phyloP scores from a whole-genome alignment of 2,329 filamentous ascomycete genomes.

The Beauveria caledonica region DNA sequence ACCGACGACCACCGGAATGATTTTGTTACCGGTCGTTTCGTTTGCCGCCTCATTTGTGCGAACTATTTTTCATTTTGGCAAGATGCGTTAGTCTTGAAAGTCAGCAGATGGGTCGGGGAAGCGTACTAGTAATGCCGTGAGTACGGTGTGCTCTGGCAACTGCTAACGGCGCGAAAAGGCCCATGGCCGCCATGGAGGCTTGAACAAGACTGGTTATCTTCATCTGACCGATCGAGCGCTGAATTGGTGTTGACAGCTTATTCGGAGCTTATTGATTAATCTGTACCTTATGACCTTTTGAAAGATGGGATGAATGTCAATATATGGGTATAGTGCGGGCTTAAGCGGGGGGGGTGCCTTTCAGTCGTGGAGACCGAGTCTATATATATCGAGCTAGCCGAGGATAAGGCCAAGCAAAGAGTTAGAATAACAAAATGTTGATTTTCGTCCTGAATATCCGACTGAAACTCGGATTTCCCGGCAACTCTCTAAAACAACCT shows the following conservation, averaged over 20 bases:
- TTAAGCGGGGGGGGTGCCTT: neutral
- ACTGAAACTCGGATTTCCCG: neutral
- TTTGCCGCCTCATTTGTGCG: neutral
- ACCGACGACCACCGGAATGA: slow-evolving; percentile 29
- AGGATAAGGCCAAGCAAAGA: neutral
- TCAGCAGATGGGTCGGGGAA: neutral
- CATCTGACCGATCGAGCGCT: neutral
- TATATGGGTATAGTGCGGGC: neutral
- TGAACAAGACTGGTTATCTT: neutral
- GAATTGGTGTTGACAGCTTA: too few species aligned
- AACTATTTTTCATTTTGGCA: neutral
- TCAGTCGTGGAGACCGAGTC: neutral
- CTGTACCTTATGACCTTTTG: neutral
- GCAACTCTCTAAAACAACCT: neutral
- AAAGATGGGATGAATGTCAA: neutral
- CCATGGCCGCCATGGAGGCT: neutral
- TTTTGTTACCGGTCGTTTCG: slow-evolving; percentile 10
- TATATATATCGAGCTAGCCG: neutral
- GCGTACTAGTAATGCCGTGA: neutral
- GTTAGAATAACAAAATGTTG: neutral
- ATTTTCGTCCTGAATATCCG: neutral
- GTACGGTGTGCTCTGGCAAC: neutral
- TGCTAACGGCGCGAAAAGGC: neutral
- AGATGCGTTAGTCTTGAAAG: neutral
- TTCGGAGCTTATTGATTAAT: too few species aligned